Percentiles rank a stretch among this genome's conserved stretches.
These are phyloP conservation scores for Leccinum variicolor DNA, from an alignment of 768 basidiomycete species.

Conservation along the genomic window DNA sequence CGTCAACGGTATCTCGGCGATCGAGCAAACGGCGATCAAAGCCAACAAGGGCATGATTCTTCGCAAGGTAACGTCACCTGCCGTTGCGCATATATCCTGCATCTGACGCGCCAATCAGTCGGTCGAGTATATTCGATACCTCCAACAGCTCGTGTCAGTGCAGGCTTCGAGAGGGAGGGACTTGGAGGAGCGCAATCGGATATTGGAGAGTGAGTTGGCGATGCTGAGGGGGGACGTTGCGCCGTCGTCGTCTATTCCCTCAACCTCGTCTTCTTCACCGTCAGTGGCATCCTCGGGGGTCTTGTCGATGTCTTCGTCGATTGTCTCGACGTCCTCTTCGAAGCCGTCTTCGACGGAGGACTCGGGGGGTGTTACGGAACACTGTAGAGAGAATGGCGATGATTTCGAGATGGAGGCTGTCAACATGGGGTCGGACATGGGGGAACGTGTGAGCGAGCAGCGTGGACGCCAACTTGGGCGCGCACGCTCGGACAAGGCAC, in stretches of 20 bases:
- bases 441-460: slow-evolving; percentile 1
- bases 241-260: slow-evolving; percentile 8
- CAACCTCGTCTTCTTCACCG: slow-evolving; percentile 17
- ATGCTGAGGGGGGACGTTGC: slow-evolving; percentile 18
- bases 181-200: slow-evolving; percentile 67
- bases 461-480: slow-evolving; percentile 22
- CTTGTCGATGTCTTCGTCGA: slow-evolving; percentile 19
- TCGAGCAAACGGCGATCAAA: slow-evolving; percentile 56
- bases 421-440: not conserved
- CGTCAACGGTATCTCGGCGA: slow-evolving; percentile 8
- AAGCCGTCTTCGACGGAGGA: slow-evolving; percentile 8
- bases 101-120: slow-evolving; percentile 30
- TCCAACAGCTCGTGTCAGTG: slow-evolving; percentile 80
- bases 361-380: not conserved
- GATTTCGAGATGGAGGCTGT: slow-evolving; percentile 22
- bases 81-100: not conserved
- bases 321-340: slow-evolving; percentile 3
- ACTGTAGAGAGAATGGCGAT: not conserved
- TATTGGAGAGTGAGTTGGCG: slow-evolving; percentile 29
- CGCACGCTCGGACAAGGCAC: slow-evolving; percentile 13
- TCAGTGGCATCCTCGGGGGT: slow-evolving; percentile 15
- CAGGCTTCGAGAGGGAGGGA: slow-evolving; percentile 78
- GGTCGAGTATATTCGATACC: slow-evolving; percentile 61
- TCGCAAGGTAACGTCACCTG: slow-evolving; percentile 51
- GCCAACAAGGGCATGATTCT: slow-evolving; percentile 96